Base-by-base conservation (phyloP, 2,329 filamentous ascomycete species). In the Didymella segeticola region DNA sequence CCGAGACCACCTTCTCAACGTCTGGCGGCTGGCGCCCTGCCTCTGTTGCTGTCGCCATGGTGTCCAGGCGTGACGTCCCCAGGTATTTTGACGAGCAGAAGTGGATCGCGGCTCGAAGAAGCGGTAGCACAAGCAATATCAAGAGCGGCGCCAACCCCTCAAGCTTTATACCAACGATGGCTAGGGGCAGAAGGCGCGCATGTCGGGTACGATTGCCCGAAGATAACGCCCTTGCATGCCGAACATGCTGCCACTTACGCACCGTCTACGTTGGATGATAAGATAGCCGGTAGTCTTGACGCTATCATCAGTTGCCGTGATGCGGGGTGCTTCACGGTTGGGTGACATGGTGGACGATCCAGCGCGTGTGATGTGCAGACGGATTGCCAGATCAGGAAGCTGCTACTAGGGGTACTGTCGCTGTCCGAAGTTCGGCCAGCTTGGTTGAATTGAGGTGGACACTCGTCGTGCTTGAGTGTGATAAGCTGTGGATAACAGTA, bases 381-480 rank as follows among this genome's bases (percentile, higher is more conserved):
- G 22, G 19, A 22, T 42, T 62, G 38, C 64, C 62, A n/a, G 31
- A 65, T 57, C 19, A 56, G 63, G 64, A 64, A 67, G 64, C 60
- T 63, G 52, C 27, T n/a, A 33, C 12, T 33, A 6, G n/a, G 30
- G 11, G 33, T 36, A 29, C 20, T 45, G 45, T 48, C 5, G n/a
- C 36, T 5, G 27, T 45, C 45, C 51, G 51, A 47, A 37, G 17
- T 27, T 43, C 43, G 51, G 51, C 43, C 23, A 38, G 15, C 5
- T 23, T 17, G n/a, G 30, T 43, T 10, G 17, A 38, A 26, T 22
- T 29, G 37, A n/a, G n/a, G n/a, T 43, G 39, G 52, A 38, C 38
- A 33, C 36, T 45, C 22, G 27, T 22, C 23, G 34, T 47, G 30
- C 39, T 58, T 43, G 12, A 20, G 7, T 12, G 15, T 14, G 27